phyloP scores from a whole-genome alignment of 306 rosid species.

The Glycine soja region DNA sequence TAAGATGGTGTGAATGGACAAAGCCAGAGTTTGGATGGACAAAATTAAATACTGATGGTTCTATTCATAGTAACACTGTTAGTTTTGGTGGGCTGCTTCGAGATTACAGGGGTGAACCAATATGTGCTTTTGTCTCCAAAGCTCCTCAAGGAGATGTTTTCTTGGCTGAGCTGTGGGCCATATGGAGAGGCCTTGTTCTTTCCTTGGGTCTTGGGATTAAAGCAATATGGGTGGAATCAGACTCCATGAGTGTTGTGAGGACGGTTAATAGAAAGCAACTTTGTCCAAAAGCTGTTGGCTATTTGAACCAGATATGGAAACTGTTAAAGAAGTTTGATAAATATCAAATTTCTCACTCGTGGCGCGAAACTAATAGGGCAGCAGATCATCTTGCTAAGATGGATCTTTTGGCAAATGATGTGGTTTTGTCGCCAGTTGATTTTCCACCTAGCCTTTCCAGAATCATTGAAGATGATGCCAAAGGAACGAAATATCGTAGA shows the following conservation, averaged over 20 bases:
- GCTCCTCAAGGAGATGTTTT: conserved; percentile 56
- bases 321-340: conserved; percentile 56
- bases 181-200: conserved; percentile 65
- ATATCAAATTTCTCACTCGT: conserved; percentile 61
- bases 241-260: conserved; percentile 60
- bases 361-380: conserved; percentile 76
- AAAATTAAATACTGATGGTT: conserved; percentile 75
- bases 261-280: conserved; percentile 54
- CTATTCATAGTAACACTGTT: conserved; percentile 49
- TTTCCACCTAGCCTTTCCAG: conserved; percentile 57
- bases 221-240: conserved; percentile 61
- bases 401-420: conserved; percentile 53
- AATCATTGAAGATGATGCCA: conserved; percentile 64
- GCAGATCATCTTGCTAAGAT: conserved; percentile 77
- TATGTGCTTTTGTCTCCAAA: conserved; percentile 69
- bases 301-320: conserved; percentile 54
- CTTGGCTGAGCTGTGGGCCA: conserved; percentile 57
- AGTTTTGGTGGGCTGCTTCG: conserved; percentile 71
- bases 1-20: conserved; percentile 58
- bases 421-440: conserved; percentile 62
- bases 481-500: conserved; percentile 63
- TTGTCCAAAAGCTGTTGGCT: conserved; percentile 51
- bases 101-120: conserved; percentile 52
- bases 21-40: conserved; percentile 68
- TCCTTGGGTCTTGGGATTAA: conserved; percentile 52